Evolutionary conservation across 805 yeast genomes (phyloP), one percentile per base, ranked within the genome.

Genomic region (Pichia gijzeniarum): DNA sequence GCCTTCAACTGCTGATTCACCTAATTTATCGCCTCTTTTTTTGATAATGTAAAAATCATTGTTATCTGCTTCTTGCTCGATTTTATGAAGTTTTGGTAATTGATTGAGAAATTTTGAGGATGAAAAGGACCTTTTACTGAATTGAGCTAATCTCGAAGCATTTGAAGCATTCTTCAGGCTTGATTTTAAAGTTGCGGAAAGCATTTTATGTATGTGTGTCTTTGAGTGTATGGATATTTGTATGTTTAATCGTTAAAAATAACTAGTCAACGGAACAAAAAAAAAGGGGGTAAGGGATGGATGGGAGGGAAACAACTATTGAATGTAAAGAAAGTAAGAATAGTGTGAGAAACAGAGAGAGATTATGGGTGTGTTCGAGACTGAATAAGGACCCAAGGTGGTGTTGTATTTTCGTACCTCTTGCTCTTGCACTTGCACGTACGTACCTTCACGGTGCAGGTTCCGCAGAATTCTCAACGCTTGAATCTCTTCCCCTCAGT

Each of bases 21-120:
- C 55, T 18, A 49, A 48, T 40, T 51, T 58, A 45, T 53, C 49
- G 39, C 66, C 67, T 52, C 64, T 59, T 30, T 54, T 59, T 38
- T 49, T 54, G 20, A 62, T 55, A 31, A 50, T 54, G 44, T 62
- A 62, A 35, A 62, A 57, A 44, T 61, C 66, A 47, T 62, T 62
- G 34, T 58, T 61, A 19, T 51, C 52, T 4, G 58, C 58, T n/a
- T 40, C 41, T 42, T 62, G 63, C 38, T 53, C 57, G 16, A 51
- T 45, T 22, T 47, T 47, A 41, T 53, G 55, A 42, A 52, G 48
- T 35, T 40, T 45, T 19, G 54, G 52, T 30, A 48, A 38, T 19
- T 49, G 37, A 3, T 44, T 51, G 13, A 50, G 32, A 18, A 32
- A 30, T 9, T 34, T 42, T 21, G 48, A 17, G 14, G 47, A 34